Evolutionary conservation across 2,329 filamentous ascomycete species (phyloP).

Genomic region (Lecanicillium sp.): DNA sequence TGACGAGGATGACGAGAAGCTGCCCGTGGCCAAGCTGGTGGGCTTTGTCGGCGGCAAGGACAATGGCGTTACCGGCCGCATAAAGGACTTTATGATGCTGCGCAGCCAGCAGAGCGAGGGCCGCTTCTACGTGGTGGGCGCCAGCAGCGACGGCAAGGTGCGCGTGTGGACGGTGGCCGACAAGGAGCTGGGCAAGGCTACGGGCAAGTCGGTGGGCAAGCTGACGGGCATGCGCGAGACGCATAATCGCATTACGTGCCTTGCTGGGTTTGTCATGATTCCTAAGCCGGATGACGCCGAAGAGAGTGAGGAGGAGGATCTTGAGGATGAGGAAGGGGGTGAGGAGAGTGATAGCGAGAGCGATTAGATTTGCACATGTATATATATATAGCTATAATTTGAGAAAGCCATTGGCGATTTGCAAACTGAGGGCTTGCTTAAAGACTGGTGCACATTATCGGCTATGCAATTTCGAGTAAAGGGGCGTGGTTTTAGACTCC

Average conservation of each 20-base stretch:
- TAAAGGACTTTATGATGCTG: constrained; percentile 82
- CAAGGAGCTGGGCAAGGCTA: constrained; percentile 29
- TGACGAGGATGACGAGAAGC: constrained; percentile 18
- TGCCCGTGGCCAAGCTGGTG: constrained; percentile 57
- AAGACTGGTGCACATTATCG: no score
- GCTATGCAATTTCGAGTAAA: no score
- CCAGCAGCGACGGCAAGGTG: constrained; percentile 79
- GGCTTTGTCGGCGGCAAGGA: constrained; percentile 73
- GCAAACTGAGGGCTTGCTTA: no score
- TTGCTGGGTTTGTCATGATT: constrained; percentile 81
- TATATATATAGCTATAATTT: not conserved
- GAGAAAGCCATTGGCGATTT: not conserved
- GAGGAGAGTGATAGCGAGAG: constrained; percentile 29
- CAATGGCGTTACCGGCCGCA: constrained; percentile 58
- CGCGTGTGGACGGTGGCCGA: constrained; percentile 61
- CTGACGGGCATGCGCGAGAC: constrained; percentile 76
- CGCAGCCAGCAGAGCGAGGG: constrained; percentile 28
- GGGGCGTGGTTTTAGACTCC: no score
- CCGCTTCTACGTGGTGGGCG: constrained; percentile 56
- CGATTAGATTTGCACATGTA: constrained; percentile 8
- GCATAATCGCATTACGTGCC: constrained; percentile 80
- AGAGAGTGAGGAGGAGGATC: constrained; percentile 46
- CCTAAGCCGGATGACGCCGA: constrained; percentile 53
- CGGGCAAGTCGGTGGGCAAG: constrained; percentile 43
- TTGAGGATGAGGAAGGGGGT: constrained; percentile 26